These are phyloP conservation scores for Mallotus nudiflorus DNA, from an alignment of 345 rosid species.

Conservation along the genomic window DNA sequence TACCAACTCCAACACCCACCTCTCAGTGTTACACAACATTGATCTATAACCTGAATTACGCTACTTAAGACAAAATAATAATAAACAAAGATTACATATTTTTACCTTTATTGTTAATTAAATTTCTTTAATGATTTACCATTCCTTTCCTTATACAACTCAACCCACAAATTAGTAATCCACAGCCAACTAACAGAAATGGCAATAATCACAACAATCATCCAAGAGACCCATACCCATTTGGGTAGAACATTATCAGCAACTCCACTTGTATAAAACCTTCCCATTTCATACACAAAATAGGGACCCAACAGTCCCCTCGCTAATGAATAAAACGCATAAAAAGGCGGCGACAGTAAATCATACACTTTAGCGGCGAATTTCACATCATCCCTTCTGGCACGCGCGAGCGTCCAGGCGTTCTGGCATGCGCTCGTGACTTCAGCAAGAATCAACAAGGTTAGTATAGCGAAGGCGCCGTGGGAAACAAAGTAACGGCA, in stretches of 20 bases:
- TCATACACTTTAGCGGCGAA: constrained; percentile 55
- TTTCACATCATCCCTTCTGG: constrained; percentile 45
- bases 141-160: constrained; percentile 53
- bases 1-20: not conserved
- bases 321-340: constrained; percentile 59
- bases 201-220: constrained; percentile 60
- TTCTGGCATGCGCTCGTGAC: constrained; percentile 90
- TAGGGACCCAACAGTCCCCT: constrained; percentile 70
- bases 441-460: constrained; percentile 72
- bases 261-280: constrained; percentile 49
- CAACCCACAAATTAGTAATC: constrained; percentile 76
- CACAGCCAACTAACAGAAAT: constrained; percentile 76
- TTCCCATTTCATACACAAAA: constrained; percentile 61
- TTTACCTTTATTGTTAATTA: constrained; percentile 20
- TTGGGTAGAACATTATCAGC: constrained; percentile 59
- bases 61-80: not conserved
- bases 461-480: constrained; percentile 73
- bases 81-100: not conserved
- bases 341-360: constrained; percentile 68
- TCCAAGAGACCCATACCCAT: constrained; percentile 94
- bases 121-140: constrained; percentile 42
- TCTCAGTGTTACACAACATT: not conserved
- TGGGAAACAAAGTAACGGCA: constrained; percentile 67
- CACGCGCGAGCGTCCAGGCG: constrained; percentile 77
- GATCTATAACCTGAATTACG: no score